Evolutionary conservation across 768 basidiomycete genomes (phyloP).

Genomic region (Suillus decipiens): DNA sequence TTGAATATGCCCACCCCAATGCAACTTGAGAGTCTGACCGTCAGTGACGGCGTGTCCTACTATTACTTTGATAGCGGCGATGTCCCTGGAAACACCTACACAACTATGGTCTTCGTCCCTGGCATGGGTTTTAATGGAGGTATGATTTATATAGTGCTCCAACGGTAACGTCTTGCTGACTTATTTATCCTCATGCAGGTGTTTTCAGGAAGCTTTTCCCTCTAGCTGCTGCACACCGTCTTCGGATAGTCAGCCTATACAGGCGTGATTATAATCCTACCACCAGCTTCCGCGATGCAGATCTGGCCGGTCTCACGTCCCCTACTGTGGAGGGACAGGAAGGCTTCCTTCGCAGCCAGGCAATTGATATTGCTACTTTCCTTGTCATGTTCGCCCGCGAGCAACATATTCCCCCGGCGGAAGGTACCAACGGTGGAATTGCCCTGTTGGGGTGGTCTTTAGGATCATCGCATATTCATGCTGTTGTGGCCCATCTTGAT

Average conservation of each 20-base stretch:
- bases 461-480: conserved; percentile 7
- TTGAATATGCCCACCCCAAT: background rate
- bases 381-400: conserved; percentile 11
- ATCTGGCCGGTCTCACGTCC: background rate
- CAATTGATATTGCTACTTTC: conserved; percentile 13
- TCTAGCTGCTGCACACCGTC: conserved; percentile 21
- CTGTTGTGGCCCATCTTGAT: conserved; percentile 13
- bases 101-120: conserved; percentile 14
- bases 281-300: conserved; percentile 20
- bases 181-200: conserved; percentile 3
- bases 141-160: background rate
- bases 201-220: conserved; percentile 23
- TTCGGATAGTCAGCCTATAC: conserved; percentile 27
- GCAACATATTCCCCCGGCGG: conserved; percentile 6
- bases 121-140: conserved; percentile 17
- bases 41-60: conserved; percentile 3
- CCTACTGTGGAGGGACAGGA: conserved; percentile 8
- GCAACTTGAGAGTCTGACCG: background rate
- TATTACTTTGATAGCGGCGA: conserved; percentile 6
- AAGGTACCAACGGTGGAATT: conserved; percentile 10
- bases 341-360: conserved; percentile 7
- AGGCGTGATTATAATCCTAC: conserved; percentile 30
- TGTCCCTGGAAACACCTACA: conserved; percentile 4
- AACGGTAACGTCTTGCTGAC: background rate
- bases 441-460: conserved; percentile 15